Evolutionary conservation across 257 asterid species (phyloP).

Genomic region (Knoxia roxburghii): DNA sequence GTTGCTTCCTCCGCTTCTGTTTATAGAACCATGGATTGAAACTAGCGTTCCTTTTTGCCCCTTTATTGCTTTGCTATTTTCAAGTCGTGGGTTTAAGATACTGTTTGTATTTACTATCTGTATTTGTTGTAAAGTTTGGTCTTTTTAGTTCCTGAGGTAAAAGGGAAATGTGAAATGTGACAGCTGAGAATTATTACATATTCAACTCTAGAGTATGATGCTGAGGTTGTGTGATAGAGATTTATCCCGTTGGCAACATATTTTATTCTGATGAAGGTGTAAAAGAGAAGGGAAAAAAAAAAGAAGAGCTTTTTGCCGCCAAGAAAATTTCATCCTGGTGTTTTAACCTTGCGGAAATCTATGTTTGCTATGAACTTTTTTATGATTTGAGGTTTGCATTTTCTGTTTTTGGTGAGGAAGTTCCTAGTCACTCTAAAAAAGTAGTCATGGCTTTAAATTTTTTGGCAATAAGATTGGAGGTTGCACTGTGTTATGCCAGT

Average conservation of each 20-base stretch:
- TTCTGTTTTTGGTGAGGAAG: not conserved
- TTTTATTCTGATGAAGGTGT: not conserved
- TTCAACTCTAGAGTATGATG: not conserved
- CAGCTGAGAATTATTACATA: too few species aligned
- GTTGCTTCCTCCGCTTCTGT: constrained; percentile 13
- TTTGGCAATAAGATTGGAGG: not conserved
- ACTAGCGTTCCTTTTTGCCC: not conserved
- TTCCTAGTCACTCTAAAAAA: not conserved
- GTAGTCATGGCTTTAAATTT: not conserved
- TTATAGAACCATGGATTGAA: not conserved
- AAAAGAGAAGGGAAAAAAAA: too few species aligned
- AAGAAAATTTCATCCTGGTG: not conserved
- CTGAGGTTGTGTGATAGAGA: not conserved
- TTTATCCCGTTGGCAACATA: not conserved
- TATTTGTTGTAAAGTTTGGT: not conserved
- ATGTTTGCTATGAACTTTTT: not conserved
- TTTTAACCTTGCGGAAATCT: not conserved
- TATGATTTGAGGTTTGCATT: too few species aligned
- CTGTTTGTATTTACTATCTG: too few species aligned
- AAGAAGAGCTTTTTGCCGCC: not conserved
- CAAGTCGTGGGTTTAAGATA: not conserved
- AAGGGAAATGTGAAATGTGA: not conserved
- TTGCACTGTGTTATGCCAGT: not conserved
- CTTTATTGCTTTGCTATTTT: not conserved
- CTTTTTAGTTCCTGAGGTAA: not conserved